Conservation (phyloP, 768 basidiomycete genomes). For the Exsudoporus frostii region DNA sequence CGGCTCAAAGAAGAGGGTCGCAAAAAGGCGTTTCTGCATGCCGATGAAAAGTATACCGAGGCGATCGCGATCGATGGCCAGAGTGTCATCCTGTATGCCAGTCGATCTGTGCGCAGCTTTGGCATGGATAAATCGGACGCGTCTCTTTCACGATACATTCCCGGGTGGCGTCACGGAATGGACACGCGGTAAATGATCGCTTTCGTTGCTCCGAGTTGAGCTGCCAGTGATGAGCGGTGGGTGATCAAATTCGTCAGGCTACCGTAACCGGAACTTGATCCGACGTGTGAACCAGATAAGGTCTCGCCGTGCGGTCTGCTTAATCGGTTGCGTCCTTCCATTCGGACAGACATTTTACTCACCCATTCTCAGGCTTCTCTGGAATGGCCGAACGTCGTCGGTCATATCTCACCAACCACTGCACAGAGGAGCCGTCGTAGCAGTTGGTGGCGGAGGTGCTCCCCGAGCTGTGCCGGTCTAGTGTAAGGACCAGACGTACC, state of each 20-base stretch:
- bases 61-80: conserved; percentile 1
- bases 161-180: no score
- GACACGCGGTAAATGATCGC: no score
- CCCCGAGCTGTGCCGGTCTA: not conserved
- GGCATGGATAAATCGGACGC: no score
- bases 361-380: not conserved
- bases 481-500: not conserved
- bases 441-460: conserved; percentile 4
- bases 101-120: not conserved
- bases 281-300: not conserved
- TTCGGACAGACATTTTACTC: no score
- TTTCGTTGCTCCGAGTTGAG: not conserved
- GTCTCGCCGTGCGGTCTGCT: conserved; percentile 2
- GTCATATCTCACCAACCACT: no score
- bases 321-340: not conserved
- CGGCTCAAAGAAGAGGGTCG: no score
- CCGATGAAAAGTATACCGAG: conserved; percentile 1
- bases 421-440: not conserved
- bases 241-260: not conserved
- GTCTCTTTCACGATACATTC: no score
- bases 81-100: not conserved
- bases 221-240: no score
- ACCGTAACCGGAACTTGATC: not conserved
- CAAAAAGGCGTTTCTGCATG: not conserved
- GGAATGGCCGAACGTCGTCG: not conserved